Evolutionary conservation across 768 basidiomycete genomes (phyloP).

Genomic region (Termitomyces eurrhizus): DNA sequence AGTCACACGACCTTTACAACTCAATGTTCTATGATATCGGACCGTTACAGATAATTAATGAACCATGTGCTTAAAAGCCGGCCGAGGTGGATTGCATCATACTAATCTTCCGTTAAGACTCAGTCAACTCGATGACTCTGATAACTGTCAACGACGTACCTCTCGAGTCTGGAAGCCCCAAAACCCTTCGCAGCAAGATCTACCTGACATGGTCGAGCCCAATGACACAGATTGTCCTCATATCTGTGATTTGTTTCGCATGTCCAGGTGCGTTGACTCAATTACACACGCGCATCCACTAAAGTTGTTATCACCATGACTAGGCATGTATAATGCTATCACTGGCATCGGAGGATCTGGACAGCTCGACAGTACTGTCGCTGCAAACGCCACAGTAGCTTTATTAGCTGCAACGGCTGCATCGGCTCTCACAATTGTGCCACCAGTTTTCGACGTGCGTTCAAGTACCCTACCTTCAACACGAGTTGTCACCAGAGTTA

Average conservation of each 20-base stretch:
- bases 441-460: conserved; percentile 25
- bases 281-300: neutral
- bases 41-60: neutral
- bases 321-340: conserved; percentile 29
- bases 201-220: conserved; percentile 20
- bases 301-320: neutral
- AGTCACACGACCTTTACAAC: neutral
- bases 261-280: conserved; percentile 20
- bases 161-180: conserved; percentile 1
- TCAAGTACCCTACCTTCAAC: neutral
- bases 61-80: neutral
- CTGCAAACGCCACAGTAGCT: conserved; percentile 26
- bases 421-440: conserved; percentile 24
- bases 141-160: neutral
- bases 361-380: conserved; percentile 25
- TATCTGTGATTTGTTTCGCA: conserved; percentile 25
- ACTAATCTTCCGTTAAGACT: neutral
- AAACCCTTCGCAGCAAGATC: conserved; percentile 6
- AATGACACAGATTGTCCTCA: conserved; percentile 24
- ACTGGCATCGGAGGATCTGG: conserved; percentile 26
- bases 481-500: neutral
- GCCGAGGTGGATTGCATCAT: neutral
- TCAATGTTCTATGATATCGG: neutral
- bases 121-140: neutral
- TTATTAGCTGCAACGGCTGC: conserved; percentile 25